Evolutionary conservation across 805 yeast genomes (phyloP).

Genomic region (Sugiyamaella boreocaroliniensis): DNA sequence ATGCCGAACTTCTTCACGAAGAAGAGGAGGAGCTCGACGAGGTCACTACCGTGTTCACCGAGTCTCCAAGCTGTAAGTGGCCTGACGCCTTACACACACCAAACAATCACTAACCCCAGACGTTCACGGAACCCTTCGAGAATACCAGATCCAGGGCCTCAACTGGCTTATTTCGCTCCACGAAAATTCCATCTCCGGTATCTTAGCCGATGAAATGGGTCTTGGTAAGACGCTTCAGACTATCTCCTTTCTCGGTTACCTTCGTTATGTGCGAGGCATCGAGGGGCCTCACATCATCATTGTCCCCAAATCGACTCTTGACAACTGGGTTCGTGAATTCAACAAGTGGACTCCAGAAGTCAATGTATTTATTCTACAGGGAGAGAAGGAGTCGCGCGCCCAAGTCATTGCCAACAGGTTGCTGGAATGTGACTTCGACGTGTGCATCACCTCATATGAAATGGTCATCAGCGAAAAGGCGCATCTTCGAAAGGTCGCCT

Average conservation of each 20-base stretch:
- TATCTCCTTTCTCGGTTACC: slow-evolving; percentile 81
- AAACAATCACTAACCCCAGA: slow-evolving; percentile 15
- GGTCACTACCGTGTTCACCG: slow-evolving; percentile 63
- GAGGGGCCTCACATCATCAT: slow-evolving; percentile 89
- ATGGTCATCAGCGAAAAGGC: slow-evolving; percentile 87
- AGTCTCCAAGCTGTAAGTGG: slow-evolving; percentile 56
- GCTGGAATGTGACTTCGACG: slow-evolving; percentile 74
- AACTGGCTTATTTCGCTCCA: slow-evolving; percentile 89
- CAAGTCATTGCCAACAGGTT: slow-evolving; percentile 52
- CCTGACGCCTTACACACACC: not conserved
- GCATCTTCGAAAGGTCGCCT: slow-evolving; percentile 67
- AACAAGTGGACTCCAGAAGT: slow-evolving; percentile 94
- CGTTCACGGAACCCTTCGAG: slow-evolving; percentile 68
- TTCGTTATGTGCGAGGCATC: slow-evolving; percentile 65
- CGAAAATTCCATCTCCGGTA: slow-evolving; percentile 82
- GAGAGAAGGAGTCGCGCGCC: slow-evolving; percentile 71
- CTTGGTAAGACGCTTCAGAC: slow-evolving; percentile 94
- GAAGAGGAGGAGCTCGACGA: slow-evolving; percentile 55
- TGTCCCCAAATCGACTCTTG: slow-evolving; percentile 92
- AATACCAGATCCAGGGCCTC: slow-evolving; percentile 89
- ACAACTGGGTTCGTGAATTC: slow-evolving; percentile 95
- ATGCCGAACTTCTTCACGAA: slow-evolving; percentile 79
- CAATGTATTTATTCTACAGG: slow-evolving; percentile 75
- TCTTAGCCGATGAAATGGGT: slow-evolving; percentile 98
- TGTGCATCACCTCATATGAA: slow-evolving; percentile 83